phyloP scores from a whole-genome alignment of 1,284 basidiomycete genomes.

The Austroboletus niveus region DNA sequence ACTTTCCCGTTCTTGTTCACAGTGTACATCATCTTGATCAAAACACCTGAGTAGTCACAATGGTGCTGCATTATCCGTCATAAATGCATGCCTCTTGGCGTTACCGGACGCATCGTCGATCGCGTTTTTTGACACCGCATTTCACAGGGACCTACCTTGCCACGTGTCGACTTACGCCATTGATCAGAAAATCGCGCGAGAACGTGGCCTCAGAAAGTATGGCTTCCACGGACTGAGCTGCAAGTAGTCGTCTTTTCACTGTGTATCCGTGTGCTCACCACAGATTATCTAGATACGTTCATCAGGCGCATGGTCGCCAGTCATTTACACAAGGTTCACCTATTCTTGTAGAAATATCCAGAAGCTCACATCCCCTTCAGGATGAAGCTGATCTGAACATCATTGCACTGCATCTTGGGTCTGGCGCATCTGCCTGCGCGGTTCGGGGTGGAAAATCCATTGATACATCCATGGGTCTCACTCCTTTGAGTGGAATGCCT shows the following conservation, averaged over 20 bases:
- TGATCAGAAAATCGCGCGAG: constrained; percentile 55
- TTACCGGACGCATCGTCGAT: constrained; percentile 65
- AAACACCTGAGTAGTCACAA: constrained; percentile 48
- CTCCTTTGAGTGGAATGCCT: constrained; percentile 75
- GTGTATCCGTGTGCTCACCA: constrained; percentile 11
- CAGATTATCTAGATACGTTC: constrained; percentile 50
- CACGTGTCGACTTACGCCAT: constrained; percentile 81
- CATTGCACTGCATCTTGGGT: constrained; percentile 82
- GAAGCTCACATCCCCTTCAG: constrained; percentile 14
- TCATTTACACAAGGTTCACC: constrained; percentile 52
- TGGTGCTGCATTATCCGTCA: constrained; percentile 58
- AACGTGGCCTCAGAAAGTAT: constrained; percentile 77
- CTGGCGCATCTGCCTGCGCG: constrained; percentile 78
- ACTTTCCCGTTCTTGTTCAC: neutral
- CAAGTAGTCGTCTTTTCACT: constrained; percentile 29
- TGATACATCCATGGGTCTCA: constrained; percentile 84
- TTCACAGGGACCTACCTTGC: constrained; percentile 73
- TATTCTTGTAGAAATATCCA: neutral
- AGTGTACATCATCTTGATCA: neutral
- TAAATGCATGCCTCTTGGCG: constrained; percentile 56
- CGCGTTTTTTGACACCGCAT: constrained; percentile 83
- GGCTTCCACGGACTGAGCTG: constrained; percentile 85
- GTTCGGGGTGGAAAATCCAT: constrained; percentile 70
- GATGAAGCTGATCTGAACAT: constrained; percentile 51
- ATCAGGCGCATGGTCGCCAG: constrained; percentile 60